phyloP scores from a whole-genome alignment of 2,329 filamentous ascomycete species.

The Piedraia hortae region DNA sequence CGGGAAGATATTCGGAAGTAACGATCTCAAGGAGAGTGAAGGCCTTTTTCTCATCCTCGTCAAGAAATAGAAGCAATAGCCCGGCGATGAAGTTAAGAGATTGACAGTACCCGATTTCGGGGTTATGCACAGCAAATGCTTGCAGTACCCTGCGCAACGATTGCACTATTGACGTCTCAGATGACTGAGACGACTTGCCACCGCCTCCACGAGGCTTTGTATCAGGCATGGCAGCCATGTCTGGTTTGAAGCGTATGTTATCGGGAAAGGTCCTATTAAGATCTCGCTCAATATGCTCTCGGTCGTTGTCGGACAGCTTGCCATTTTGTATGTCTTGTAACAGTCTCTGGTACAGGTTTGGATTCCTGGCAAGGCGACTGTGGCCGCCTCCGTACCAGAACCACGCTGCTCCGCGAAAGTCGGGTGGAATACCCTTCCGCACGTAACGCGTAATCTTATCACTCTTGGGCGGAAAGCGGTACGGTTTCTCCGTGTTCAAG shows the following conservation, averaged over 20 bases:
- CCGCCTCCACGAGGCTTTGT: slow-evolving; percentile 9
- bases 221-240: slow-evolving; percentile 14
- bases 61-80: slow-evolving; percentile 61
- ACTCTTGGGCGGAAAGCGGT: slow-evolving; percentile 51
- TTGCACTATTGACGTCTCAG: slow-evolving; percentile 51
- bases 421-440: slow-evolving; percentile 75
- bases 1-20: slow-evolving; percentile 63
- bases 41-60: slow-evolving; percentile 56
- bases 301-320: slow-evolving; percentile 37
- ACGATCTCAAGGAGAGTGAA: slow-evolving; percentile 90
- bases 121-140: slow-evolving; percentile 76
- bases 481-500: slow-evolving; percentile 41
- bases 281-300: slow-evolving; percentile 80
- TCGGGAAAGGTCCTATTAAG: slow-evolving; percentile 85
- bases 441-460: slow-evolving; percentile 73
- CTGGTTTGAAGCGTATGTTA: slow-evolving; percentile 67
- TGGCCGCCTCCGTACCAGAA: slow-evolving; percentile 87
- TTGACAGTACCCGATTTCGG: slow-evolving; percentile 81
- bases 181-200: slow-evolving; percentile 19
- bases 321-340: slow-evolving; percentile 36
- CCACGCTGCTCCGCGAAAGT: slow-evolving; percentile 89
- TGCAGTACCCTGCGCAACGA: slow-evolving; percentile 63
- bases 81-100: slow-evolving; percentile 87
- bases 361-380: slow-evolving; percentile 45
- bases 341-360: slow-evolving; percentile 47